Conservation (phyloP, 1,139 yeast genomes). For the Suhomyces bokatorum region DNA sequence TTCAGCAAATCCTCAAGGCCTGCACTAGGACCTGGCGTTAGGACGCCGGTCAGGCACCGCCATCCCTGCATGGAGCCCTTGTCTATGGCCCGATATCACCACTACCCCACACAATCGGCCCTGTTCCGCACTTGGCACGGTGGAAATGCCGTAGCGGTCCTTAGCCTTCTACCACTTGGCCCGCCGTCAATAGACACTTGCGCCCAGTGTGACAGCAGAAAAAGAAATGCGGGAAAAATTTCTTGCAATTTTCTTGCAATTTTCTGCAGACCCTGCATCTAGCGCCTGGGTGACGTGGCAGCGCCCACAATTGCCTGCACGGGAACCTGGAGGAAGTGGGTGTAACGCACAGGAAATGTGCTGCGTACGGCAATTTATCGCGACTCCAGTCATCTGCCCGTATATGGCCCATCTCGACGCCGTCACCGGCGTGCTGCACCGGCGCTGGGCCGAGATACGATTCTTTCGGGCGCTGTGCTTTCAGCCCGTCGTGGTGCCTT, state of each 20-base stretch:
- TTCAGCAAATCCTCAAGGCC: background rate
- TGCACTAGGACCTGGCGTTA: too few relatives aligned
- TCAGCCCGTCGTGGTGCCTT: background rate
- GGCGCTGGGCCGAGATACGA: background rate
- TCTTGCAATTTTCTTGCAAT: background rate
- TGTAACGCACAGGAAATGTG: background rate
- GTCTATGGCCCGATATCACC: background rate
- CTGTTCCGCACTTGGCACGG: background rate
- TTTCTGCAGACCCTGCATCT: background rate
- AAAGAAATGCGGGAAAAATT: background rate
- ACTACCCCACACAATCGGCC: background rate
- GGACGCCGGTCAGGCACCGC: background rate
- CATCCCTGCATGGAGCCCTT: background rate
- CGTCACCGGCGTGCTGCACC: background rate
- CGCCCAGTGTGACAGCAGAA: background rate
- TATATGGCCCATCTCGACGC: background rate
- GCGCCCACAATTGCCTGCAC: too few relatives aligned
- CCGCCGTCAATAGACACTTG: background rate
- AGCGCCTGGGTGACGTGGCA: too few relatives aligned
- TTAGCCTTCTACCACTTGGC: background rate
- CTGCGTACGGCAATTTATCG: conserved; percentile 1
- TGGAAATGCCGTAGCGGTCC: background rate
- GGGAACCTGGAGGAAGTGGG: too few relatives aligned
- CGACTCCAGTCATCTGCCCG: background rate
- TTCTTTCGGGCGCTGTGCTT: background rate